phyloP scores from a whole-genome alignment of 768 basidiomycete species.

The Boletus vermiculosoides region DNA sequence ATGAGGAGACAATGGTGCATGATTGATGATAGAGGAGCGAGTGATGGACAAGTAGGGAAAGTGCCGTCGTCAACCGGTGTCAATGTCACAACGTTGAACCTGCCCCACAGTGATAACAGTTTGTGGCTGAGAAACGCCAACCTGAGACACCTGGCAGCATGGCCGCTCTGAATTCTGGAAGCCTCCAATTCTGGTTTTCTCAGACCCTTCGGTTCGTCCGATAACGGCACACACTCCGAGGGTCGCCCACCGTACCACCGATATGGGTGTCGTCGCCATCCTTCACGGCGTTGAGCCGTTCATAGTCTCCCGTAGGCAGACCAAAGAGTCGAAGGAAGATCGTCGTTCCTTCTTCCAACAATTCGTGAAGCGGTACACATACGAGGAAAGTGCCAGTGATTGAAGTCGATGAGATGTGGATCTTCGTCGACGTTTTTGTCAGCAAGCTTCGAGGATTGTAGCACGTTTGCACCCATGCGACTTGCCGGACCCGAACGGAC shows the following conservation, averaged over 20 bases:
- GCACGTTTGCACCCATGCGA: not conserved
- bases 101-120: not conserved
- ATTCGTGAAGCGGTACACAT: not conserved
- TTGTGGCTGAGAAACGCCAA: constrained; percentile 1
- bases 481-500: not conserved
- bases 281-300: not conserved
- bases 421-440: not conserved
- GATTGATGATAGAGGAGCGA: not conserved
- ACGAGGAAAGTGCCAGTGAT: not conserved
- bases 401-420: not conserved
- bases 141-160: not conserved
- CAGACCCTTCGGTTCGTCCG: constrained; percentile 10
- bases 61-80: not conserved
- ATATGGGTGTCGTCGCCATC: not conserved
- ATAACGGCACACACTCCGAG: not conserved
- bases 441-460: not conserved
- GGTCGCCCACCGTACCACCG: not conserved
- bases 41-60: not conserved
- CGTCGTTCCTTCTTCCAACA: not conserved
- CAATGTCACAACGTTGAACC: too few species aligned
- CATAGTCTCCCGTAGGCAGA: not conserved
- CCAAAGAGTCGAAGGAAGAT: too few species aligned
- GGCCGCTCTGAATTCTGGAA: not conserved
- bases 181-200: constrained; percentile 11
- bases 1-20: constrained; percentile 34